Conservation (phyloP, 331 rosid genomes). For the Spiraea crenata region DNA sequence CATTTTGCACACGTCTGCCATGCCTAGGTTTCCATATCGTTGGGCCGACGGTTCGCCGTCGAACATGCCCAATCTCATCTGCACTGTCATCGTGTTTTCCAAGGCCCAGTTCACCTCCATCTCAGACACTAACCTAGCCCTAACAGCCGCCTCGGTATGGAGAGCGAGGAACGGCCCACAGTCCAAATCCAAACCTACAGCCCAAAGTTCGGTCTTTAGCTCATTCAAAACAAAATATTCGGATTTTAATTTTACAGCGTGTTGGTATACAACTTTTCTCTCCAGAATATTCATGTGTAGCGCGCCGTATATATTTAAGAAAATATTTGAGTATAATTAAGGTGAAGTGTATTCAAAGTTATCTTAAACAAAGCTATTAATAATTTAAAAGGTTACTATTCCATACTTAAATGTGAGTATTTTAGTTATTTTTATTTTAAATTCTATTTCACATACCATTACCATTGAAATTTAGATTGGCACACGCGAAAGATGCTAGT, state of each 20-base stretch:
- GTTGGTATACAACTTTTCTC: too few relatives aligned
- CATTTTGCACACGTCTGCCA: slow-evolving; percentile 54
- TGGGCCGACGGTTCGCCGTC: slow-evolving; percentile 74
- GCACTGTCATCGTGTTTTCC: slow-evolving; percentile 61
- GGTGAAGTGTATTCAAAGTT: too few relatives aligned
- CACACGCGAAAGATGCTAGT: not conserved
- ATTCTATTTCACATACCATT: too few relatives aligned
- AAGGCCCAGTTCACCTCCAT: slow-evolving; percentile 64
- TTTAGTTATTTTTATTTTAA: too few relatives aligned
- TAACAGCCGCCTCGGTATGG: slow-evolving; percentile 63
- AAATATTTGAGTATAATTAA: too few relatives aligned
- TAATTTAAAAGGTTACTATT: too few relatives aligned
- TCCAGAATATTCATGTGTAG: too few relatives aligned
- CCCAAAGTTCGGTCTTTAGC: not conserved
- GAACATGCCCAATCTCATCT: slow-evolving; percentile 92
- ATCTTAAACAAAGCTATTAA: too few relatives aligned
- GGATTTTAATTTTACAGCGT: too few relatives aligned
- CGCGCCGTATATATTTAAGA: too few relatives aligned
- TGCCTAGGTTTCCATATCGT: slow-evolving; percentile 66
- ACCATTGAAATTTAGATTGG: too few relatives aligned
- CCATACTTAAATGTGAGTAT: too few relatives aligned
- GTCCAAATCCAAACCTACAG: slow-evolving; percentile 70
- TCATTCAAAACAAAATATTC: not conserved
- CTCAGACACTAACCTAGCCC: slow-evolving; percentile 44
- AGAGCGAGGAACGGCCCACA: slow-evolving; percentile 81